Conservation (phyloP, 495 filamentous ascomycete genomes). For the Cercophora sp. region DNA sequence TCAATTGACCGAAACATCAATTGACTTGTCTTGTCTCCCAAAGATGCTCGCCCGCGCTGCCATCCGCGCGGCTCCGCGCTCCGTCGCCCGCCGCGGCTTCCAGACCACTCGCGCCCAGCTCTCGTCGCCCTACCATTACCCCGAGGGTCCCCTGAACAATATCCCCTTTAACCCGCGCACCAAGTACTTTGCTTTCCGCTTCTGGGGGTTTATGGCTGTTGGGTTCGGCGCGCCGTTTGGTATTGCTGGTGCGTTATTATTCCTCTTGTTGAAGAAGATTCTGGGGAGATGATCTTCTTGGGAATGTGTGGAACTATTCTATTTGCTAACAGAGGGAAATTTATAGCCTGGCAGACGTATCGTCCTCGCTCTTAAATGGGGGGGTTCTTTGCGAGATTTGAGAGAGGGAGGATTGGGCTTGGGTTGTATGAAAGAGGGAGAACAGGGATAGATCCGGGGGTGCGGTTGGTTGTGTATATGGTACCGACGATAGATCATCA, state of each 20-base stretch:
- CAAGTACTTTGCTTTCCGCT: slow-evolving; percentile 74
- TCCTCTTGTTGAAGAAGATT: not conserved
- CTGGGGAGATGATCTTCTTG: not conserved
- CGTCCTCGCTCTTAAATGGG: slow-evolving; percentile 50
- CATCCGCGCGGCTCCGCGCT: slow-evolving; percentile 58
- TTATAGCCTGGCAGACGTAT: slow-evolving; percentile 80
- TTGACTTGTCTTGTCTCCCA: not conserved
- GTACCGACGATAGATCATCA: too few species aligned
- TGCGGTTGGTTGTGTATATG: not conserved
- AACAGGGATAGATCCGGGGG: not conserved
- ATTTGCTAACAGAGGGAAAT: not conserved
- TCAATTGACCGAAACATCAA: slow-evolving; percentile 3
- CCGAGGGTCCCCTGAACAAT: slow-evolving; percentile 91
- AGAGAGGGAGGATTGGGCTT: not conserved
- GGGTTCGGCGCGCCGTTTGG: slow-evolving; percentile 79
- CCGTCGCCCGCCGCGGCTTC: slow-evolving; percentile 88
- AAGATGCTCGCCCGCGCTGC: slow-evolving; percentile 86
- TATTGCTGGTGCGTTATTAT: slow-evolving; percentile 65
- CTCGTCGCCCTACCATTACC: slow-evolving; percentile 93
- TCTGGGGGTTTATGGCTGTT: slow-evolving; percentile 72
- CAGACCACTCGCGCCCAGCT: slow-evolving; percentile 82
- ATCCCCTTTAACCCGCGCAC: slow-evolving; percentile 94
- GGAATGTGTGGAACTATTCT: not conserved
- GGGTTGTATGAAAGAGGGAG: not conserved
- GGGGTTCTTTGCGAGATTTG: slow-evolving; percentile 14